These are phyloP conservation scores for Plasmodium adleri DNA, from an alignment of 169 alveolate species.

Conservation along the genomic window DNA sequence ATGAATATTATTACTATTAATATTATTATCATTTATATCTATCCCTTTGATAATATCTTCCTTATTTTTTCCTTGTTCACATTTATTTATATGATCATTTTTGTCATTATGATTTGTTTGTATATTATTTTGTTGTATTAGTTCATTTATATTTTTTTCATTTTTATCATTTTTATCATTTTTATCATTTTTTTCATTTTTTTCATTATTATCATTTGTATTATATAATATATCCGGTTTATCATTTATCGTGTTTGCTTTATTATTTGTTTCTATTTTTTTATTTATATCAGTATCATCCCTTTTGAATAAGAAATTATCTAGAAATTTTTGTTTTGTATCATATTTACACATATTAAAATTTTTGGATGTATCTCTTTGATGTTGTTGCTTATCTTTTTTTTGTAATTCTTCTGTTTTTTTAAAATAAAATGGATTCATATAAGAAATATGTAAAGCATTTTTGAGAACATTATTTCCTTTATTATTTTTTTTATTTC, in stretches of 20 bases:
- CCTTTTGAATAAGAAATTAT: constrained; percentile 6
- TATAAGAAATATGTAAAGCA: constrained; percentile 53
- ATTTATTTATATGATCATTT: too few species aligned
- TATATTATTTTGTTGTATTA: not conserved
- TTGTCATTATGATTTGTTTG: too few species aligned
- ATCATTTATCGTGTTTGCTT: not conserved
- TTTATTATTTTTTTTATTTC: constrained; percentile 53
- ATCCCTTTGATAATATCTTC: too few species aligned
- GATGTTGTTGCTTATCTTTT: constrained; percentile 21
- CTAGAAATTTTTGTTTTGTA: constrained; percentile 38
- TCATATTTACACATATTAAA: constrained; percentile 50
- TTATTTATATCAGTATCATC: not conserved
- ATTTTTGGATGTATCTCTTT: constrained; percentile 55
- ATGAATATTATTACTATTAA: too few species aligned
- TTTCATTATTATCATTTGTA: not conserved
- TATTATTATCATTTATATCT: too few species aligned
- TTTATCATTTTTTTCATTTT: not conserved
- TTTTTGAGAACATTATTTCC: constrained; percentile 26
- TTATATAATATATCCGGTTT: not conserved
- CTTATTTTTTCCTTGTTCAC: too few species aligned
- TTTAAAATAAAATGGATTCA: constrained; percentile 10
- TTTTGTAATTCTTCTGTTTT: not conserved
- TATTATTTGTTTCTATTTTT: not conserved
- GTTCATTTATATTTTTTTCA: not conserved
- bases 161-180: not conserved